Percentiles rank a stretch among this genome's conserved stretches.
Conservation (phyloP, 2,329 filamentous ascomycete species). For the Sarocladiaceae sp. region DNA sequence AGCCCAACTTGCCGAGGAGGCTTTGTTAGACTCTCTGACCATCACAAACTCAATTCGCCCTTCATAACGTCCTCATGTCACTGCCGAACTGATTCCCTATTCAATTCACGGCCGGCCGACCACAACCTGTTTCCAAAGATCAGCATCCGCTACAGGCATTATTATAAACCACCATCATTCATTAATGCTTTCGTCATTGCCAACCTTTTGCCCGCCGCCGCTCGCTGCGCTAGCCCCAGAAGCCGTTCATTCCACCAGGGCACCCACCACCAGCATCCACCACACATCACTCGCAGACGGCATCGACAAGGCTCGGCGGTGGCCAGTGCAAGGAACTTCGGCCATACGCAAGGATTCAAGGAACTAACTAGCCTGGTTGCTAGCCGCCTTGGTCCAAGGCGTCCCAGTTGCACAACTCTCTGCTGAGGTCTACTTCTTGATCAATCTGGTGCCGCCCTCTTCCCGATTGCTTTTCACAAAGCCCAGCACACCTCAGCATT, state of each 20-base stretch:
- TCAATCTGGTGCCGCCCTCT: neutral
- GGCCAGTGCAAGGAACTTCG: constrained; percentile 8
- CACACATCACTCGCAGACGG: neutral
- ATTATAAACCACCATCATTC: neutral
- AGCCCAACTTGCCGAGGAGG: neutral
- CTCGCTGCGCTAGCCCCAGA: neutral
- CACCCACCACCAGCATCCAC: neutral
- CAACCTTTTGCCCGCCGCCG: neutral
- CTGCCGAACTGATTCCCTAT: neutral
- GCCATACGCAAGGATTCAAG: constrained; percentile 4
- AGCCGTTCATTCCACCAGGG: neutral
- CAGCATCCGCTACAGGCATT: neutral
- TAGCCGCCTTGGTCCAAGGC: constrained; percentile 4
- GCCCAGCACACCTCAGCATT: neutral
- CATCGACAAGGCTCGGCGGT: constrained; percentile 9
- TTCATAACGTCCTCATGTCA: neutral
- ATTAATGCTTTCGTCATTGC: constrained; percentile 9
- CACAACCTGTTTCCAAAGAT: neutral
- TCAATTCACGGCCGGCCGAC: neutral
- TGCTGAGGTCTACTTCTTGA: too few relatives aligned
- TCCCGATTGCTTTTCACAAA: neutral
- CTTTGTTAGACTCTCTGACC: neutral
- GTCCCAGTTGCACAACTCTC: constrained; percentile 5
- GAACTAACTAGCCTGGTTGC: constrained; percentile 6
- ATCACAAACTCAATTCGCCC: neutral